Evolutionary conservation across 108 stramenopile genomes (phyloP).

Genomic region (Conticribra guillardii): DNA sequence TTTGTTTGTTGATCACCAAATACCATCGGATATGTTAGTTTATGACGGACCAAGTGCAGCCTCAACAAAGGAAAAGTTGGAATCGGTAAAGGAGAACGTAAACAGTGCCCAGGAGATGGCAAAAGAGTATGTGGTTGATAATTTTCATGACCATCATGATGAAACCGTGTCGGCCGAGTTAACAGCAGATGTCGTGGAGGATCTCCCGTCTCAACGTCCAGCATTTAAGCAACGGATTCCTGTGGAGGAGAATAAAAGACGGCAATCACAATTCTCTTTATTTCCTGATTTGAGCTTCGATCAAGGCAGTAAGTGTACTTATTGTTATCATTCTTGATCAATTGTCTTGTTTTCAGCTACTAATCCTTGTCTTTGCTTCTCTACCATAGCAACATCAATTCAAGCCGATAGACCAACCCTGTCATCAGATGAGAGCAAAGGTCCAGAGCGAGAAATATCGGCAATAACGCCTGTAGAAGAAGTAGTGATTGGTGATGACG

Average conservation of each 20-base stretch:
- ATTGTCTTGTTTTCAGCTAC: neutral
- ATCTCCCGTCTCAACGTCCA: neutral
- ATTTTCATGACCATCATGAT: conserved; percentile 4
- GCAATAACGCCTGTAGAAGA: neutral
- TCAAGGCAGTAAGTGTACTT: neutral
- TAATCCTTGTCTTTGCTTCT: neutral
- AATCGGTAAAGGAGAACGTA: conserved; percentile 32
- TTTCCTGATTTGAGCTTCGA: neutral
- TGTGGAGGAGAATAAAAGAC: neutral
- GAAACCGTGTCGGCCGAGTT: conserved; percentile 11
- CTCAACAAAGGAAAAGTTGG: conserved; percentile 18
- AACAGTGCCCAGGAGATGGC: conserved; percentile 11
- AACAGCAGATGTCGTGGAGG: neutral
- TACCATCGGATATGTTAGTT: conserved; percentile 49
- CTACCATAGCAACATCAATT: neutral
- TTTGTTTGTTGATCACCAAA: conserved; percentile 47
- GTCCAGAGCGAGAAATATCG: neutral
- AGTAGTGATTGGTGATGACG: neutral
- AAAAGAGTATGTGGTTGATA: conserved; percentile 10
- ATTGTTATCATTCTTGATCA: neutral
- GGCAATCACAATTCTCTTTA: neutral
- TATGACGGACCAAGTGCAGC: conserved; percentile 35
- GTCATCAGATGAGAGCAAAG: neutral
- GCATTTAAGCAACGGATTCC: neutral
- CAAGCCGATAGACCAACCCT: neutral